These are phyloP conservation scores for Endothia cerciana DNA, from an alignment of 2,329 filamentous ascomycete species.

Conservation along the genomic window DNA sequence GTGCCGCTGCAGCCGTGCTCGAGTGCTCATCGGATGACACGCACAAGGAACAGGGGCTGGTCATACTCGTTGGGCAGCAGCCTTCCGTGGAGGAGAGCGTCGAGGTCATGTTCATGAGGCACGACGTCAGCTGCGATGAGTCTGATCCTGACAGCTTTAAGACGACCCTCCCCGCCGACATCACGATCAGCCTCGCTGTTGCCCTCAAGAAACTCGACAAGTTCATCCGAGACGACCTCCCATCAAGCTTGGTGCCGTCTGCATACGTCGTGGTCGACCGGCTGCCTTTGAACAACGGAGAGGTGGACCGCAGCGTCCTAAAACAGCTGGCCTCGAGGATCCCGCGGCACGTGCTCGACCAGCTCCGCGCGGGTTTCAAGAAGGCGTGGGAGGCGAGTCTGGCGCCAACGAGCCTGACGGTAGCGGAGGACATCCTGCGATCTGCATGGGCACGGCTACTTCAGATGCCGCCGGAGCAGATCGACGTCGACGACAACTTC, in stretches of 20 bases:
- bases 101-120: constrained; percentile 32
- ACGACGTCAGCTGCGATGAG: constrained; percentile 28
- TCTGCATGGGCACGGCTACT: constrained; percentile 38
- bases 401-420: constrained; percentile 36
- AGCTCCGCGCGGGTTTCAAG: constrained; percentile 34
- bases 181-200: constrained; percentile 39
- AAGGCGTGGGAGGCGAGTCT: constrained; percentile 40
- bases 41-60: constrained; percentile 27
- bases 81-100: constrained; percentile 34
- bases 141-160: constrained; percentile 32
- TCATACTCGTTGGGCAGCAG: constrained; percentile 41
- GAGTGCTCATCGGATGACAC: constrained; percentile 8
- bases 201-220: constrained; percentile 47
- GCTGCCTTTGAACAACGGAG: constrained; percentile 36
- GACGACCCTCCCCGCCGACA: constrained; percentile 25
- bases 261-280: constrained; percentile 46
- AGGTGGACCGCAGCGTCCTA: constrained; percentile 41
- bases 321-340: constrained; percentile 38
- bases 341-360: constrained; percentile 30
- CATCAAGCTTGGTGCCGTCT: constrained; percentile 51
- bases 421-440: constrained; percentile 40
- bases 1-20: constrained; percentile 36
- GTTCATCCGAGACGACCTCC: constrained; percentile 46
- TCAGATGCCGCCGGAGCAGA: constrained; percentile 32
- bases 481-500: constrained; percentile 43